Conservation (phyloP, 148 eudicot species). For the Rhododendron vialii region DNA sequence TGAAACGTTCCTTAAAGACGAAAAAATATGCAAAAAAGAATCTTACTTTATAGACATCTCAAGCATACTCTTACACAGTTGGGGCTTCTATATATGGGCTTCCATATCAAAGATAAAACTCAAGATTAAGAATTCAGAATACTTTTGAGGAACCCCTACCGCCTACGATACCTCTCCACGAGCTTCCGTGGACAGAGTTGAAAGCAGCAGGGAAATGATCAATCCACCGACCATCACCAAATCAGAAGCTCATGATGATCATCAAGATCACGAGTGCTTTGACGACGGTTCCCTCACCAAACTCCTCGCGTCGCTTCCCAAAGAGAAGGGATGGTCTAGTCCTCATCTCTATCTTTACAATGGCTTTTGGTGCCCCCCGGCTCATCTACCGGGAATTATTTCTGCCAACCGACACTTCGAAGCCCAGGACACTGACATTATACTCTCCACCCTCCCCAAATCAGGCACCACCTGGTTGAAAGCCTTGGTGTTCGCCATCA, state of each 20-base stretch:
- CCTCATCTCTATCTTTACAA: neutral
- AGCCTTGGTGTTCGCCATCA: conserved; percentile 43
- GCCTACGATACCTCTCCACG: too few relatives aligned
- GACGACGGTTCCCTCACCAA: neutral
- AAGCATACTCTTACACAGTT: too few relatives aligned
- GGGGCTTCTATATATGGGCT: too few relatives aligned
- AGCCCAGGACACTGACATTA: conserved; percentile 36
- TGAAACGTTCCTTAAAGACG: too few relatives aligned
- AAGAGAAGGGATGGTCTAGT: neutral
- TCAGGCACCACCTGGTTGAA: conserved; percentile 74
- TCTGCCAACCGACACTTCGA: conserved; percentile 12
- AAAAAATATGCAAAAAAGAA: too few relatives aligned
- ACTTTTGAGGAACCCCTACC: too few relatives aligned
- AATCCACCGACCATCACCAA: neutral
- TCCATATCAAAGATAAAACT: too few relatives aligned
- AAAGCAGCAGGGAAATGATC: neutral
- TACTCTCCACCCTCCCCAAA: conserved; percentile 47
- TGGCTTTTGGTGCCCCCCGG: neutral
- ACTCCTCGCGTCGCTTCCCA: neutral
- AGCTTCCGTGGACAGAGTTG: neutral
- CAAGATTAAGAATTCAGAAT: too few relatives aligned
- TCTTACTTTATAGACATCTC: too few relatives aligned
- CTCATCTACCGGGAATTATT: neutral
- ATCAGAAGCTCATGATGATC: neutral
- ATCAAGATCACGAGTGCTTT: neutral